Percentiles rank a stretch among this genome's conserved stretches.
Evolutionary conservation across 352 stramenopile species (phyloP).

Genomic region (Thraustochytrium sp.): DNA sequence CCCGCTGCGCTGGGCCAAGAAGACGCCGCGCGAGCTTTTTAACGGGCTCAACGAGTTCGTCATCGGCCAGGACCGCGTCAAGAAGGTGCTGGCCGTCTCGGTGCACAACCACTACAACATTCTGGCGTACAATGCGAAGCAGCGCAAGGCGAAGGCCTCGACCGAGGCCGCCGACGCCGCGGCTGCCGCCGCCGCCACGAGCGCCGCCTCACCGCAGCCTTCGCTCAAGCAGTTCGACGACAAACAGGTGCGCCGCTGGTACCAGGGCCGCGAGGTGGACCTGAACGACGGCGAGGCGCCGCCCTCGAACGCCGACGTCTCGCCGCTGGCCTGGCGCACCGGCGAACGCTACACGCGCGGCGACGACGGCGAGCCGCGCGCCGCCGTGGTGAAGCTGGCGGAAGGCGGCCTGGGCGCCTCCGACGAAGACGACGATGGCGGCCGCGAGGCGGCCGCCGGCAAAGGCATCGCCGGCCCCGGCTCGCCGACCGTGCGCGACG

Average conservation of each 20-base stretch:
- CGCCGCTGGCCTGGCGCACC: not conserved
- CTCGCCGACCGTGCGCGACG: not conserved
- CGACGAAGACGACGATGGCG: conserved; percentile 45
- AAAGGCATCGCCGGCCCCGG: too few relatives aligned
- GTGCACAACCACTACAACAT: conserved; percentile 98
- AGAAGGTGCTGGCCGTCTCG: conserved; percentile 87
- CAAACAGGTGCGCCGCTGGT: conserved; percentile 42
- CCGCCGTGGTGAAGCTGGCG: not conserved
- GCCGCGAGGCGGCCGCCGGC: conserved; percentile 9
- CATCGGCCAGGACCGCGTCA: conserved; percentile 92
- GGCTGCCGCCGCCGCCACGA: conserved; percentile 43
- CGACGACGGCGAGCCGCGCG: not conserved
- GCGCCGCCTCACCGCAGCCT: conserved; percentile 49
- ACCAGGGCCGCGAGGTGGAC: conserved; percentile 12
- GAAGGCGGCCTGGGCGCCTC: not conserved
- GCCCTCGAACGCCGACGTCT: not conserved
- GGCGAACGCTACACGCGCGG: not conserved
- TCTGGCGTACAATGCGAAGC: conserved; percentile 60
- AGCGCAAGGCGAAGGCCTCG: not conserved
- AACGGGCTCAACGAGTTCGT: conserved; percentile 91
- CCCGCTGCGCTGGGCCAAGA: not conserved
- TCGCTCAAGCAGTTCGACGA: conserved; percentile 56
- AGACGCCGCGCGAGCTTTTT: conserved; percentile 85
- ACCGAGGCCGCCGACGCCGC: conserved; percentile 46
- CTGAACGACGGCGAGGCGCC: not conserved